A percentile compares a stretch with the other conserved stretches of the same genome.
phyloP scores from a whole-genome alignment of 2,329 filamentous ascomycete species.

The Myriangium duriaei region DNA sequence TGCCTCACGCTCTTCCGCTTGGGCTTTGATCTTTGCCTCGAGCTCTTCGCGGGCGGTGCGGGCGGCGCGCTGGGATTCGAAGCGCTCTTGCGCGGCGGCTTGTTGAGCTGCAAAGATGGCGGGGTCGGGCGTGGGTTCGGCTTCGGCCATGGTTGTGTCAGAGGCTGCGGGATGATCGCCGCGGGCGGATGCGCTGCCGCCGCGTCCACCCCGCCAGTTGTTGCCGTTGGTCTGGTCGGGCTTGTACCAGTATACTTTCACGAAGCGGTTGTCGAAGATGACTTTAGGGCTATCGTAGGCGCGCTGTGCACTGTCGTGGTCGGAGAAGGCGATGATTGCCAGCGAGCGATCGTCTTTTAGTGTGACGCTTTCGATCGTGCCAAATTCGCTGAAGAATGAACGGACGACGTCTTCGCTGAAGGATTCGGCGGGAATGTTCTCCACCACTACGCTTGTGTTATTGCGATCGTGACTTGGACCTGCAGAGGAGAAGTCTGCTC shows the following conservation, averaged over 20 bases:
- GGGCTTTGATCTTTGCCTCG: constrained; percentile 49
- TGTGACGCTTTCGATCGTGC: constrained; percentile 48
- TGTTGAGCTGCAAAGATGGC: constrained; percentile 58
- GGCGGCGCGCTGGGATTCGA: constrained; percentile 54
- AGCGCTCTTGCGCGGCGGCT: constrained; percentile 55
- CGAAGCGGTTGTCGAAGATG: constrained; percentile 75
- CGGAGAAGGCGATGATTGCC: constrained; percentile 57
- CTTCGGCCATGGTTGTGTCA: constrained; percentile 18
- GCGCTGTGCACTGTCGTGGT: constrained; percentile 52
- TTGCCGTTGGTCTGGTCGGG: constrained; percentile 21
- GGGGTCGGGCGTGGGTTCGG: constrained; percentile 47
- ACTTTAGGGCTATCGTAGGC: constrained; percentile 68
- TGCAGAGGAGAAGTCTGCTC: constrained; percentile 51
- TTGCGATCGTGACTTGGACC: constrained; percentile 50
- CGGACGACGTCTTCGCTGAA: constrained; percentile 54
- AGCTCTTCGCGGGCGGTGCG: constrained; percentile 51
- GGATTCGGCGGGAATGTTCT: constrained; percentile 62
- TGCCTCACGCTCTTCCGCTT: constrained; percentile 51
- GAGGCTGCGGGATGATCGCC: constrained; percentile 7
- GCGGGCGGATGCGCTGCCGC: constrained; percentile 9
- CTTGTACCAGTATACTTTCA: constrained; percentile 71
- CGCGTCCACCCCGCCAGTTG: constrained; percentile 7
- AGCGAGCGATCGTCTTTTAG: constrained; percentile 55
- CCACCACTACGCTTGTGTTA: constrained; percentile 59
- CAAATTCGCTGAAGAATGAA: constrained; percentile 61